Conservation (phyloP, 2,329 filamentous ascomycete genomes). For the Epichloe scottii region DNA sequence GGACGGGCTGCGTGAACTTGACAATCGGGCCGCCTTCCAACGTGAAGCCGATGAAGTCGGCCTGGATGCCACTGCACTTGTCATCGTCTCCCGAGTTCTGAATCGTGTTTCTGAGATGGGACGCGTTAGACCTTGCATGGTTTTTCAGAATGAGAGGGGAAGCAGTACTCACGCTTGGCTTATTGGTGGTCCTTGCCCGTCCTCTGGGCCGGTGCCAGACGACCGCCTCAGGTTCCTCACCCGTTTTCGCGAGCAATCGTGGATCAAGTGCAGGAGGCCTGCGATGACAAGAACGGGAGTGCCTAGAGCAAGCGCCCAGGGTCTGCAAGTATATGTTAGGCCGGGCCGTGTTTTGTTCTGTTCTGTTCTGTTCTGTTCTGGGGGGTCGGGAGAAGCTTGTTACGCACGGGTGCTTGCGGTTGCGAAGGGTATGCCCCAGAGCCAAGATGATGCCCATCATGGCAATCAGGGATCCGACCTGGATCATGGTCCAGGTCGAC, state of each 20-base stretch:
- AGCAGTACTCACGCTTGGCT: constrained; percentile 29
- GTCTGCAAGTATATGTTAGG: constrained; percentile 18
- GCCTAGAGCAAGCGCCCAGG: constrained; percentile 46
- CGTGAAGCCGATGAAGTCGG: constrained; percentile 31
- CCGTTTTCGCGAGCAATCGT: constrained; percentile 25
- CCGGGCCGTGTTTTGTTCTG: neutral
- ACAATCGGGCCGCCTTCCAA: constrained; percentile 33
- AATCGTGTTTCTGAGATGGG: constrained; percentile 22
- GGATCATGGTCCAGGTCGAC: constrained; percentile 49
- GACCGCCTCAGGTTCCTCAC: constrained; percentile 20
- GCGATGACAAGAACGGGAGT: constrained; percentile 48
- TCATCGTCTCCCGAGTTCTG: constrained; percentile 21
- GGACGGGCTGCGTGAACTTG: constrained; percentile 26
- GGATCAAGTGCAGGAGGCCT: constrained; percentile 36
- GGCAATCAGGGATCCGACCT: constrained; percentile 45
- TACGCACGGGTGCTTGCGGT: constrained; percentile 39
- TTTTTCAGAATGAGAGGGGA: neutral
- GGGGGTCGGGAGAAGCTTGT: too few relatives aligned
- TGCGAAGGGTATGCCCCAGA: constrained; percentile 34
- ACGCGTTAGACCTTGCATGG: neutral
- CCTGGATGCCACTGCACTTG: constrained; percentile 19
- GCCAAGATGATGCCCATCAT: constrained; percentile 44
- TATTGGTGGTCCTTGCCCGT: constrained; percentile 21
- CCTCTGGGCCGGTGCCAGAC: constrained; percentile 13
- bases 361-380: neutral